These are phyloP conservation scores for Fusarium chlamydosporum DNA, from an alignment of 2,329 filamentous ascomycete species.

Conservation along the genomic window DNA sequence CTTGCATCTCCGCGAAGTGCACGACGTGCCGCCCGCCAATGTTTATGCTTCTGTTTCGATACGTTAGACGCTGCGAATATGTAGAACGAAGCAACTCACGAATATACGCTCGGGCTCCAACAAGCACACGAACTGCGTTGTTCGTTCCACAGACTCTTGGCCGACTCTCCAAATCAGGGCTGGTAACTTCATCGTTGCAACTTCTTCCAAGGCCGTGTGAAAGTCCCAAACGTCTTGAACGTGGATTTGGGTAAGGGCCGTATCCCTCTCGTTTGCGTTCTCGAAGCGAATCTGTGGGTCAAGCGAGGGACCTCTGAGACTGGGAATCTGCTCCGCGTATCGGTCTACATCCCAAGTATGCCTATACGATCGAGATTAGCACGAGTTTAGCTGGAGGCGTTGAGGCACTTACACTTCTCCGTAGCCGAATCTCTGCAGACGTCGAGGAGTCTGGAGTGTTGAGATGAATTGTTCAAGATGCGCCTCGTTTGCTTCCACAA, in stretches of 20 bases:
- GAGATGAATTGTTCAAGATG: fast-evolving
- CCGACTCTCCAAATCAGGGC: conserved; percentile 17
- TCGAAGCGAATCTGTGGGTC: neutral
- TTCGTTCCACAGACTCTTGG: fast-evolving
- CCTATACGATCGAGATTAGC: neutral
- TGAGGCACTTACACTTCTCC: neutral
- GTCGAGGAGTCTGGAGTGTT: fast-evolving
- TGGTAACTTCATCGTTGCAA: neutral
- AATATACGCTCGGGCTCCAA: neutral
- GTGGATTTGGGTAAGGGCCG: neutral
- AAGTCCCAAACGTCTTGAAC: conserved; percentile 25
- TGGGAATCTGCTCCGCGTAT: neutral
- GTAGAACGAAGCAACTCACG: neutral
- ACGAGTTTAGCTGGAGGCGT: fast-evolving
- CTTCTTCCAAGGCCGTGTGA: fast-evolving
- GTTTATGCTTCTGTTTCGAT: neutral
- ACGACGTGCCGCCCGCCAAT: conserved; percentile 12
- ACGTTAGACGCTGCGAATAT: neutral
- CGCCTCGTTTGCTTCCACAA: fast-evolving
- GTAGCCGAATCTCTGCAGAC: neutral
- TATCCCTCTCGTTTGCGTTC: conserved; percentile 10
- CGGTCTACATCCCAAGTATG: neutral
- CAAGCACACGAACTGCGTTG: neutral
- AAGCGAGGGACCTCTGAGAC: neutral
- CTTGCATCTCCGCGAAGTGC: neutral